Conservation (phyloP, 768 basidiomycete genomes). For the Pulveroboletus sp. region DNA sequence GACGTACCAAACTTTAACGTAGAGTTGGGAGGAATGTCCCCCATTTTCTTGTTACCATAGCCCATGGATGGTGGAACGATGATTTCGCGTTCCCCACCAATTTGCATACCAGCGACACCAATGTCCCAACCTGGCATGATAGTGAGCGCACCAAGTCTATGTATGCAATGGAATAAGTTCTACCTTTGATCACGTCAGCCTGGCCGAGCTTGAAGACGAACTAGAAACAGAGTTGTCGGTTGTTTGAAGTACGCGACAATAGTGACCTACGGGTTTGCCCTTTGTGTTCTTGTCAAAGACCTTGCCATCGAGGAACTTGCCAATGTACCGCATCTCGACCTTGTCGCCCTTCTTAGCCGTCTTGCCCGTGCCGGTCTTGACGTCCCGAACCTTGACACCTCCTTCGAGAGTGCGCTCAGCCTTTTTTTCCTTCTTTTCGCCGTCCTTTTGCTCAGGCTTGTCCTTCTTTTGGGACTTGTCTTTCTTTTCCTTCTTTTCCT, state of each 20-base stretch:
- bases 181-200: conserved; percentile 91
- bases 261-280: conserved; percentile 72
- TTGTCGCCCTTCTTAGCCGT: conserved; percentile 82
- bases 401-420: conserved; percentile 45
- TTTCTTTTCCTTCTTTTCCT: conserved; percentile 31
- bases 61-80: conserved; percentile 67
- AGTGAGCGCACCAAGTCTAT: conserved; percentile 1
- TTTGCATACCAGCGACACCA: conserved; percentile 89
- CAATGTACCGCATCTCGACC: conserved; percentile 88
- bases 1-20: conserved; percentile 77
- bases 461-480: conserved; percentile 39
- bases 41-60: conserved; percentile 62
- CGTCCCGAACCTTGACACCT: conserved; percentile 75
- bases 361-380: conserved; percentile 78
- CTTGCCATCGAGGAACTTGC: conserved; percentile 75
- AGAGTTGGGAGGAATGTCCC: conserved; percentile 71
- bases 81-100: conserved; percentile 81
- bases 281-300: conserved; percentile 77
- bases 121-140: conserved; percentile 73
- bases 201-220: conserved; percentile 77
- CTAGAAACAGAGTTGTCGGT: conserved; percentile 30
- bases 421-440: conserved; percentile 25
- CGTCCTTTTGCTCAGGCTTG: conserved; percentile 31
- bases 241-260: conserved; percentile 7
- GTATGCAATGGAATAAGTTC: conserved; percentile 8